phyloP scores from a whole-genome alignment of 1,139 yeast genomes.

The Hansenula lynferdii region DNA sequence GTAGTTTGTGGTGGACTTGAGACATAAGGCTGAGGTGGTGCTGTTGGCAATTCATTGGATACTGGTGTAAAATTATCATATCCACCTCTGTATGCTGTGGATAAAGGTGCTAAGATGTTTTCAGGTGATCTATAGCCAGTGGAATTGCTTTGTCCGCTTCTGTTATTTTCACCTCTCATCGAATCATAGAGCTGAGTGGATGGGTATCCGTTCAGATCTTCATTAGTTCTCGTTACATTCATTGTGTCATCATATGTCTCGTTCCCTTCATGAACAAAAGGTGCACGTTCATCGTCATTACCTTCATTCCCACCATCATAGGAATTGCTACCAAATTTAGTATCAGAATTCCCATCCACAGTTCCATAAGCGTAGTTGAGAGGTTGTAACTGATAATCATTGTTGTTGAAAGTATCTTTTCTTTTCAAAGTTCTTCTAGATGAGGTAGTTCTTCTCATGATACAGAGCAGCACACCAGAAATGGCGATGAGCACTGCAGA shows the following conservation, averaged over 20 bases:
- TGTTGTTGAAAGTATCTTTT: slow-evolving; percentile 15
- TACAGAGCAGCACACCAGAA: slow-evolving; percentile 33
- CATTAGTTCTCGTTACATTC: slow-evolving; percentile 12
- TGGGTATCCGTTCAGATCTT: slow-evolving; percentile 12
- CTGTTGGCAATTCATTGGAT: not conserved
- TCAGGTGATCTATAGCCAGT: slow-evolving; percentile 10
- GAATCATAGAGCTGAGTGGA: slow-evolving; percentile 16
- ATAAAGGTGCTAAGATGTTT: slow-evolving; percentile 13
- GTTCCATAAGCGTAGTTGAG: slow-evolving; percentile 29
- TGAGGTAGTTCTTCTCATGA: slow-evolving; percentile 48
- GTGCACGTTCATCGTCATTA: slow-evolving; percentile 25
- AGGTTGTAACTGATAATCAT: slow-evolving; percentile 28
- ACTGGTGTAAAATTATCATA: slow-evolving; percentile 6
- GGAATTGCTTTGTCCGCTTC: slow-evolving; percentile 9
- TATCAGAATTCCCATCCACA: slow-evolving; percentile 31
- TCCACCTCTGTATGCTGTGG: slow-evolving; percentile 16
- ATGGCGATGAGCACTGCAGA: slow-evolving; percentile 47
- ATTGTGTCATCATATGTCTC: slow-evolving; percentile 22
- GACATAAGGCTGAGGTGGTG: slow-evolving; percentile 1
- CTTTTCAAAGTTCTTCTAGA: slow-evolving; percentile 37
- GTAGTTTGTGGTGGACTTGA: slow-evolving; percentile 8
- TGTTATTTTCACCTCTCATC: slow-evolving; percentile 9
- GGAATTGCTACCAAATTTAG: slow-evolving; percentile 20
- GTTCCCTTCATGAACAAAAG: slow-evolving; percentile 23
- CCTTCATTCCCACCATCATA: slow-evolving; percentile 18